Percentiles rank a stretch among this genome's conserved stretches.
These are phyloP conservation scores for Camelina laxa DNA, from an alignment of 345 rosid genomes.

Conservation along the genomic window DNA sequence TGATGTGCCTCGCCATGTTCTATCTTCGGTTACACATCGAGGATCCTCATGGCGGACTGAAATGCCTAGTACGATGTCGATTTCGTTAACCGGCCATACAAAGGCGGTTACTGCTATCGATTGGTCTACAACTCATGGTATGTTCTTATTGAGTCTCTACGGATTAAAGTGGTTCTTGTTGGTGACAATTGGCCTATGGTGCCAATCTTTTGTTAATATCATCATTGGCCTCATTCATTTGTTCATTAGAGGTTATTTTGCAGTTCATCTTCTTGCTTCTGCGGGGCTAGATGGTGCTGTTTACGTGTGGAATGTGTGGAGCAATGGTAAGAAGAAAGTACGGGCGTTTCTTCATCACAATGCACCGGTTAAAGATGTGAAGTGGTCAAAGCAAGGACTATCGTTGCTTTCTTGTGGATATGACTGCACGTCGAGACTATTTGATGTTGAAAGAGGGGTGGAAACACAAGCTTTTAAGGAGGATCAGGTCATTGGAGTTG, in stretches of 20 bases:
- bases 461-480: conserved; percentile 68
- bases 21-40: conserved; percentile 50
- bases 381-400: conserved; percentile 64
- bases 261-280: conserved; percentile 95
- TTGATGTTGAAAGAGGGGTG: conserved; percentile 76
- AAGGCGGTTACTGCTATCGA: conserved; percentile 75
- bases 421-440: conserved; percentile 68
- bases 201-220: too few species aligned
- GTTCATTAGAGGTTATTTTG: conserved; percentile 57
- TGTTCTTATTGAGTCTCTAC: conserved; percentile 5
- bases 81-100: conserved; percentile 59
- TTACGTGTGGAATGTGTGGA: conserved; percentile 87
- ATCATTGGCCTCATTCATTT: conserved; percentile 46
- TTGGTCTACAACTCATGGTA: conserved; percentile 84
- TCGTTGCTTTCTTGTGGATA: conserved; percentile 82
- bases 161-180: too few species aligned
- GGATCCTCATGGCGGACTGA: conserved; percentile 40
- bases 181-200: too few species aligned
- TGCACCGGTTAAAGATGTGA: conserved; percentile 78
- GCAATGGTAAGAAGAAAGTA: conserved; percentile 60
- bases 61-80: conserved; percentile 55
- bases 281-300: conserved; percentile 76
- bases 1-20: conserved; percentile 50
- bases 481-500: conserved; percentile 67
- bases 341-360: conserved; percentile 59